A percentile compares a stretch with the other conserved stretches of the same genome.
phyloP scores from a whole-genome alignment of 371 early-diverging fungal species.

The Blastocladiella emersonii region DNA sequence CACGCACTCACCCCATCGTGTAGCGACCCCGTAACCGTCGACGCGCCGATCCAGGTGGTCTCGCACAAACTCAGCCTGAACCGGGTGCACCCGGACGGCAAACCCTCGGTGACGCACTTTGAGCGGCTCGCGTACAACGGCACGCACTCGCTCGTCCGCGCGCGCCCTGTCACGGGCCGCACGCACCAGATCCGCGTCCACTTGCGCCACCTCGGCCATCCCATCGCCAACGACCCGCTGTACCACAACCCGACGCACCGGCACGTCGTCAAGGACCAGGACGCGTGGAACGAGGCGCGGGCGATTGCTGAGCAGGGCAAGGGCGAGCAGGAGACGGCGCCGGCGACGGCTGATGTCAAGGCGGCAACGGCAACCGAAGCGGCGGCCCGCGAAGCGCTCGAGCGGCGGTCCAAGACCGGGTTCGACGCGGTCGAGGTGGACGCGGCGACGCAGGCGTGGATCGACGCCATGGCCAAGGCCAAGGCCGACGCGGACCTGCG shows the following conservation, averaged over 20 bases:
- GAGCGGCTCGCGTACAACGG: slow-evolving; percentile 48
- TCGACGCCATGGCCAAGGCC: slow-evolving; percentile 5
- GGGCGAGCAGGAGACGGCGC: slow-evolving; percentile 2
- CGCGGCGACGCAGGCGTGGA: slow-evolving; percentile 12
- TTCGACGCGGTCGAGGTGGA: slow-evolving; percentile 18
- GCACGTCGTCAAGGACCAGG: slow-evolving; percentile 17
- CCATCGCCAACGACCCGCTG: slow-evolving; percentile 93
- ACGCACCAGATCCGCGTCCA: slow-evolving; percentile 99
- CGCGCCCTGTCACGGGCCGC: slow-evolving; percentile 84
- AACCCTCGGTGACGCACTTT: slow-evolving; percentile 37
- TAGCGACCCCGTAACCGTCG: slow-evolving; percentile 23
- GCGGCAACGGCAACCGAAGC: too few relatives aligned
- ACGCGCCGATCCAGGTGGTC: slow-evolving; percentile 65
- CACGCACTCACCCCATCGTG: too few relatives aligned
- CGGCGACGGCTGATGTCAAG: too few relatives aligned
- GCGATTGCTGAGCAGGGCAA: slow-evolving; percentile 5
- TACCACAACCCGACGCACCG: slow-evolving; percentile 60
- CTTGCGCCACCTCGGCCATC: slow-evolving; percentile 84
- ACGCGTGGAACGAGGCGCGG: slow-evolving; percentile 5
- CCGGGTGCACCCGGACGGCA: slow-evolving; percentile 65
- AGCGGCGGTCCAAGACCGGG: not conserved
- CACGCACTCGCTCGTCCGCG: slow-evolving; percentile 14
- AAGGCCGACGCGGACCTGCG: not conserved
- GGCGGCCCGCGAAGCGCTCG: slow-evolving; percentile 12
- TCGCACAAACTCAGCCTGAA: slow-evolving; percentile 75